A percentile compares a stretch with the other conserved stretches of the same genome.
Evolutionary conservation across 2,329 filamentous ascomycete genomes (phyloP).

Genomic region (Fusarium haematococcum): DNA sequence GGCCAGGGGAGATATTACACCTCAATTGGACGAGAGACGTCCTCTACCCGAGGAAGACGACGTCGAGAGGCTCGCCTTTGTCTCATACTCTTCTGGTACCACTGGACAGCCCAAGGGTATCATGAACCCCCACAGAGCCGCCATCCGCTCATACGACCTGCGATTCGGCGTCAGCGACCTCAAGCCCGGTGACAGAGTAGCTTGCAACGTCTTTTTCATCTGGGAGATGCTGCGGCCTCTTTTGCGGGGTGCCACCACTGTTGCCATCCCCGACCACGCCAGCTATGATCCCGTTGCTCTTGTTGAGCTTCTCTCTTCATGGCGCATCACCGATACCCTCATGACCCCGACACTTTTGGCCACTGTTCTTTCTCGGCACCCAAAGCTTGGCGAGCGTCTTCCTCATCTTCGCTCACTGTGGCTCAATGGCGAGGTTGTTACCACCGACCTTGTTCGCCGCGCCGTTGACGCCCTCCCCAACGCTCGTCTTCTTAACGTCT

Average conservation of each 20-base stretch:
- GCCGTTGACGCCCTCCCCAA: slow-evolving; percentile 76
- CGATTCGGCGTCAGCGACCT: slow-evolving; percentile 78
- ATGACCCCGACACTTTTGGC: slow-evolving; percentile 86
- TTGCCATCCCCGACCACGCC: slow-evolving; percentile 79
- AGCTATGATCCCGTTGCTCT: slow-evolving; percentile 83
- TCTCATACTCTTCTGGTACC: slow-evolving; percentile 84
- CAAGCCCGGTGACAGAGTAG: slow-evolving; percentile 78
- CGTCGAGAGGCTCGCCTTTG: slow-evolving; percentile 79
- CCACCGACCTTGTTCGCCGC: slow-evolving; percentile 78
- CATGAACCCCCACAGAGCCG: slow-evolving; percentile 80
- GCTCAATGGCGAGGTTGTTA: slow-evolving; percentile 87
- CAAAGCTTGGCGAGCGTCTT: slow-evolving; percentile 71
- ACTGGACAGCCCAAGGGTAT: slow-evolving; percentile 87
- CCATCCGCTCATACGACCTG: slow-evolving; percentile 79
- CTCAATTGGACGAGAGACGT: slow-evolving; percentile 55
- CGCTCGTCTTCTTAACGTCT: slow-evolving; percentile 79
- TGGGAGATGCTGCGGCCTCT: slow-evolving; percentile 87
- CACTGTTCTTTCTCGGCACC: slow-evolving; percentile 77
- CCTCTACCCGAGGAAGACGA: slow-evolving; percentile 73
- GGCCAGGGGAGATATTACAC: slow-evolving; percentile 41
- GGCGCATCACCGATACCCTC: slow-evolving; percentile 80
- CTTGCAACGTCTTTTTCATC: slow-evolving; percentile 90
- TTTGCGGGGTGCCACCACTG: slow-evolving; percentile 79
- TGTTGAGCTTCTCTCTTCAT: slow-evolving; percentile 75
- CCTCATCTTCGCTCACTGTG: slow-evolving; percentile 77